Evolutionary conservation across 768 basidiomycete species (phyloP).

Genomic region (Tricholoma sp.): DNA sequence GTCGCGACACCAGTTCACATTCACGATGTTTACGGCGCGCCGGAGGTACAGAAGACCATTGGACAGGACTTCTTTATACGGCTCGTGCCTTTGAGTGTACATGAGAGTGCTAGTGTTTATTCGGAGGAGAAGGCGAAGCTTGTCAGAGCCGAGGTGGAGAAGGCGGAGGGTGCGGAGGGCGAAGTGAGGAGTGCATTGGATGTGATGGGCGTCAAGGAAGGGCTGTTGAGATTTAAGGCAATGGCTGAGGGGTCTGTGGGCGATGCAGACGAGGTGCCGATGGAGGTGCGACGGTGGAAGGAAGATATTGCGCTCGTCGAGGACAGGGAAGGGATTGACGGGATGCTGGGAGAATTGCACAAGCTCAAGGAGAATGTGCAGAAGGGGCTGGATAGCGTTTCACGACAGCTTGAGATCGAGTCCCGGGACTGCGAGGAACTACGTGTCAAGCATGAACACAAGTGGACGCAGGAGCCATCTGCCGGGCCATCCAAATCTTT

Average conservation of each 20-base stretch:
- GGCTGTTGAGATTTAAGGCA: conserved; percentile 60
- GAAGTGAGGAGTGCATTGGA: conserved; percentile 79
- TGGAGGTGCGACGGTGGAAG: conserved; percentile 68
- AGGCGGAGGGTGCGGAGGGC: conserved; percentile 76
- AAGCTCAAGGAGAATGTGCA: conserved; percentile 54
- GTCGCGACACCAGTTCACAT: conserved; percentile 87
- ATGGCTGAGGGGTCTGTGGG: conserved; percentile 64
- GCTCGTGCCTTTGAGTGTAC: conserved; percentile 88
- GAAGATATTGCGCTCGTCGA: conserved; percentile 72
- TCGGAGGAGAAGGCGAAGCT: conserved; percentile 97
- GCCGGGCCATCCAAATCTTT: conserved; percentile 65
- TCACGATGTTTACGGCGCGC: conserved; percentile 87
- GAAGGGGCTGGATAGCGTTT: conserved; percentile 55
- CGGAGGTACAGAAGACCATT: conserved; percentile 92
- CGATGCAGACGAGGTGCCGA: conserved; percentile 62
- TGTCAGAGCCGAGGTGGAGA: conserved; percentile 85
- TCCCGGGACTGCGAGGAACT: conserved; percentile 82
- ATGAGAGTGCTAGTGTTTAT: conserved; percentile 94
- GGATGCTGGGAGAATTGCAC: conserved; percentile 52
- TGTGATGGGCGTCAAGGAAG: conserved; percentile 72
- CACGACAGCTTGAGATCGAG: conserved; percentile 74
- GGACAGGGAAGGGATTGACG: conserved; percentile 62
- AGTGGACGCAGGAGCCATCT: conserved; percentile 84
- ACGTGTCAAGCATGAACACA: conserved; percentile 82
- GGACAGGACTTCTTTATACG: conserved; percentile 86